Conservation (phyloP, 805 yeast species). For the Metschnikowia dekortorum region DNA sequence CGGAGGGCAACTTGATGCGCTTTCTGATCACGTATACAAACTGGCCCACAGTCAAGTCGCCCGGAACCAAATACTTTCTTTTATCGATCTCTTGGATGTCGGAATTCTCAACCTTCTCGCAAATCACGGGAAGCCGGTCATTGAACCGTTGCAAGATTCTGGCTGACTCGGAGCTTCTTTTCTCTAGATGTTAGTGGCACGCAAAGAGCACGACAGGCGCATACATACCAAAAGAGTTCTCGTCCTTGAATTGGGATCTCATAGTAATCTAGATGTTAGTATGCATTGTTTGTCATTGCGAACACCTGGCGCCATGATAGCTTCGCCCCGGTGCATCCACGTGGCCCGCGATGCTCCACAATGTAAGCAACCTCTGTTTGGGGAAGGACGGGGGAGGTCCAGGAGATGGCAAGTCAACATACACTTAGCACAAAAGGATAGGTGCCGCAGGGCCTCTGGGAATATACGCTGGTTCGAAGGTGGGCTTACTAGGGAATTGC, state of each 20-base stretch:
- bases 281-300: background rate
- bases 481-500: background rate
- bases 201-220: background rate
- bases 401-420: background rate
- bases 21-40: slow-evolving; percentile 96
- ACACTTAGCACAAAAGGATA: slow-evolving; percentile 1
- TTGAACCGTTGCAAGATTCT: slow-evolving; percentile 84
- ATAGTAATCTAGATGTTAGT: slow-evolving; percentile 30
- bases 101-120: slow-evolving; percentile 95
- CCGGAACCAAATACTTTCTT: slow-evolving; percentile 93
- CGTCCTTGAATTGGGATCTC: slow-evolving; percentile 94
- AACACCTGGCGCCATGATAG: background rate
- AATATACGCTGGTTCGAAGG: background rate
- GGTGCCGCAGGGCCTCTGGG: background rate
- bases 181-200: slow-evolving; percentile 44
- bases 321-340: slow-evolving; percentile 1
- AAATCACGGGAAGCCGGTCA: slow-evolving; percentile 93
- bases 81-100: slow-evolving; percentile 96
- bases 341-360: background rate
- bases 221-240: slow-evolving; percentile 83
- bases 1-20: slow-evolving; percentile 92
- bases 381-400: background rate
- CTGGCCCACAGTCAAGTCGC: slow-evolving; percentile 95
- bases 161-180: slow-evolving; percentile 91
- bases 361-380: background rate